Conservation (phyloP, 352 stramenopile genomes). For the Globisporangium ultimum region DNA sequence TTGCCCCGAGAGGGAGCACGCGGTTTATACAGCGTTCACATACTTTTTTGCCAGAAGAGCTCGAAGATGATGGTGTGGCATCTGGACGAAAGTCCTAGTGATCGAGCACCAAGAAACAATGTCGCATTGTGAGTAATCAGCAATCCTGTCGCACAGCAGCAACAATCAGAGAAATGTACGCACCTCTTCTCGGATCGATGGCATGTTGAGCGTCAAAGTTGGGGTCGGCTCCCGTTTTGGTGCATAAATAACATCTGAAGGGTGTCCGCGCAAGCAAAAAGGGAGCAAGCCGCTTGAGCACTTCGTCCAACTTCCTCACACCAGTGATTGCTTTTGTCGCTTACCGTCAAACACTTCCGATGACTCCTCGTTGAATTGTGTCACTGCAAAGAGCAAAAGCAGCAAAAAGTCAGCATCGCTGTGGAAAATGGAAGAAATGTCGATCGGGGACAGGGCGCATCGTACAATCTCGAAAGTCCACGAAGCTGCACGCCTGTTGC, state of each 20-base stretch:
- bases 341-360: constrained; percentile 19
- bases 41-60: too few species aligned
- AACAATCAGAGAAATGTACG: not conserved
- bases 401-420: not conserved
- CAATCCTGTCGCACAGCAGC: too few species aligned
- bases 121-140: not conserved
- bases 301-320: not conserved
- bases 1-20: too few species aligned
- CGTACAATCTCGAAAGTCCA: constrained; percentile 19
- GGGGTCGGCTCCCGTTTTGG: not conserved
- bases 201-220: not conserved
- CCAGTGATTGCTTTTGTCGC: not conserved
- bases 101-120: not conserved
- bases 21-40: too few species aligned
- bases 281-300: not conserved
- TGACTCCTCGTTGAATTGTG: constrained; percentile 10
- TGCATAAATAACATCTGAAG: constrained; percentile 11
- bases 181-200: constrained; percentile 9
- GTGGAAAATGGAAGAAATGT: not conserved
- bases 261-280: not conserved
- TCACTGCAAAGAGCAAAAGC: constrained; percentile 3
- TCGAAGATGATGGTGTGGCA: too few species aligned
- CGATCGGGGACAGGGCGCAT: not conserved
- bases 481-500: constrained; percentile 15
- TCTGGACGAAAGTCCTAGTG: too few species aligned